phyloP scores from a whole-genome alignment of 108 stramenopile species.

The Nannochloropsis salina region DNA sequence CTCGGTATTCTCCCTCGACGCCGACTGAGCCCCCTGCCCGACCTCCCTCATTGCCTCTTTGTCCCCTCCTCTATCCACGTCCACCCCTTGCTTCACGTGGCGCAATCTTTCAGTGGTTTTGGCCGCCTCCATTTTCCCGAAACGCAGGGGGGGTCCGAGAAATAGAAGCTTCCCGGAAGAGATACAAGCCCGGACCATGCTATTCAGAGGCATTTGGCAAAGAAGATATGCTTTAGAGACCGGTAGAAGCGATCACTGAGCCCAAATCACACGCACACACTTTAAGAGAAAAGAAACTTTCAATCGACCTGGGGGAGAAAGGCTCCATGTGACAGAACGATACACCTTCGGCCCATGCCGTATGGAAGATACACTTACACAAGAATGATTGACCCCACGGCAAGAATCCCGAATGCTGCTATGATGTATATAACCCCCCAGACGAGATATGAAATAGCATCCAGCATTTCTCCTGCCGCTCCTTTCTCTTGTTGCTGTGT shows the following conservation, averaged over 20 bases:
- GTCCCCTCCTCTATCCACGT: not conserved
- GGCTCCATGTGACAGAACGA: too few relatives aligned
- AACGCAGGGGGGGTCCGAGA: not conserved
- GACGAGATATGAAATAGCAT: not conserved
- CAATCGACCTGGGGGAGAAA: too few relatives aligned
- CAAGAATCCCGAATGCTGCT: not conserved
- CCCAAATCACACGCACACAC: too few relatives aligned
- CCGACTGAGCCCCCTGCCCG: not conserved
- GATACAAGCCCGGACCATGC: conserved; percentile 15
- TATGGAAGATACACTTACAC: not conserved
- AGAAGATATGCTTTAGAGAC: too few relatives aligned
- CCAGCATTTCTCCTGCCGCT: not conserved
- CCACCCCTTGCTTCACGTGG: not conserved
- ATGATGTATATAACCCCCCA: not conserved
- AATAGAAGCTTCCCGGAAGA: not conserved
- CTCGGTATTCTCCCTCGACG: not conserved
- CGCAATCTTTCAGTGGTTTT: not conserved
- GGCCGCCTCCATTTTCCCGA: not conserved
- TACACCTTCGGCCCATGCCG: too few relatives aligned
- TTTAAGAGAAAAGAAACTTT: too few relatives aligned
- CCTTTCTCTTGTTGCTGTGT: not conserved
- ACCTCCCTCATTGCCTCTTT: not conserved
- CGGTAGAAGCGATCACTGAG: too few relatives aligned
- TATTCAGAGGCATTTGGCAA: not conserved
- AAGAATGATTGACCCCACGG: not conserved